Conservation (phyloP, 257 asterid species). For the Knoxia roxburghii region DNA sequence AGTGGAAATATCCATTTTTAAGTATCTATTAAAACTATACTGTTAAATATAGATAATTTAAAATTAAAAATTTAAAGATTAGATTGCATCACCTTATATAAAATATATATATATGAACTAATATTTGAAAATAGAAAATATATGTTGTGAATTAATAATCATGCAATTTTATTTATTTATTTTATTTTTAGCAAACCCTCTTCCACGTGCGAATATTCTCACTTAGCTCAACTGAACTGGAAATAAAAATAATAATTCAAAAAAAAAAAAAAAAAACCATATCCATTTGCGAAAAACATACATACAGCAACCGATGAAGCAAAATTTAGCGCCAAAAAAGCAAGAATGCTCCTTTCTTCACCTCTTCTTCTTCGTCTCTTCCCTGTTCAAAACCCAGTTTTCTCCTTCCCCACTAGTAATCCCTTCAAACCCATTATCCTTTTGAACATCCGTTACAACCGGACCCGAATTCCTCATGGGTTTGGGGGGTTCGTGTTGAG, state of each 20-base stretch:
- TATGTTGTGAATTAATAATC: no score
- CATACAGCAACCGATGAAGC: background rate
- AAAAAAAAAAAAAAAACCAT: background rate
- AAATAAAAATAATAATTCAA: background rate
- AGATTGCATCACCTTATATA: no score
- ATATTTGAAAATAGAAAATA: no score
- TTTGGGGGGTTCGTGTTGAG: background rate
- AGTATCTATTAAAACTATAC: no score
- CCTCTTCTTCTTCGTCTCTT: constrained; percentile 9
- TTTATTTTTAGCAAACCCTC: no score
- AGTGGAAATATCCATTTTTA: no score
- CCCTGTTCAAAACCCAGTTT: constrained; percentile 10
- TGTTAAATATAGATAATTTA: no score
- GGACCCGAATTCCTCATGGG: constrained; percentile 6
- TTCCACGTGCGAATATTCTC: no score
- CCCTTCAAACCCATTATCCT: constrained; percentile 2
- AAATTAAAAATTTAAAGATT: no score
- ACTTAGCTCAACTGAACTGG: no score
- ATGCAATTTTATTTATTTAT: no score
- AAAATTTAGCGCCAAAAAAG: constrained; percentile 27
- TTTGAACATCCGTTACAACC: background rate
- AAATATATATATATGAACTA: no score
- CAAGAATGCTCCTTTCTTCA: constrained; percentile 19
- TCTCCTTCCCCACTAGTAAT: constrained; percentile 2
- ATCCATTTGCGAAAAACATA: constrained; percentile 1